Evolutionary conservation across 768 basidiomycete species (phyloP).

Genomic region (Holtermannia corniformis): DNA sequence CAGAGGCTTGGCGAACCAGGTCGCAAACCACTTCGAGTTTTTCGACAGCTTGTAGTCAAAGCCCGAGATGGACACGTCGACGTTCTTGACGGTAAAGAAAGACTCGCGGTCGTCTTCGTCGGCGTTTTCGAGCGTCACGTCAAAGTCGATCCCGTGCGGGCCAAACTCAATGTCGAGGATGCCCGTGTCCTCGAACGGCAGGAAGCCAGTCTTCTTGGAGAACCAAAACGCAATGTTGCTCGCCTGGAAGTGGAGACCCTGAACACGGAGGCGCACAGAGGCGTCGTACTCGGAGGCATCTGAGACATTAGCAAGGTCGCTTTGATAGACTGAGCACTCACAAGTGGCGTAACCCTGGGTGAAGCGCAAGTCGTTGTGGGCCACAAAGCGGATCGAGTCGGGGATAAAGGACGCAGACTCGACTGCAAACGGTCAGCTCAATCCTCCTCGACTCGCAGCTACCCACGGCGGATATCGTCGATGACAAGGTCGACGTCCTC

Average conservation of each 20-base stretch:
- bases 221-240: slow-evolving; percentile 44
- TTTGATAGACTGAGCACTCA: slow-evolving; percentile 3
- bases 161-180: slow-evolving; percentile 42
- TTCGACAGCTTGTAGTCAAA: slow-evolving; percentile 40
- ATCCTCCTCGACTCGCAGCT: not conserved
- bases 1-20: slow-evolving; percentile 40
- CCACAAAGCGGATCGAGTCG: slow-evolving; percentile 41
- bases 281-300: slow-evolving; percentile 42
- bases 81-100: slow-evolving; percentile 44
- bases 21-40: slow-evolving; percentile 41
- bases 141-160: slow-evolving; percentile 41
- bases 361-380: slow-evolving; percentile 42
- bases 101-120: slow-evolving; percentile 42
- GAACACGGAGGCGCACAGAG: slow-evolving; percentile 39
- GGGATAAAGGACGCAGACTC: slow-evolving; percentile 44
- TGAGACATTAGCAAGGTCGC: slow-evolving; percentile 3
- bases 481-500: slow-evolving; percentile 41
- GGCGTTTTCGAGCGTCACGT: slow-evolving; percentile 44
- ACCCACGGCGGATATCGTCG: slow-evolving; percentile 35
- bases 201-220: slow-evolving; percentile 41
- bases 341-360: slow-evolving; percentile 44
- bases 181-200: slow-evolving; percentile 42
- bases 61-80: slow-evolving; percentile 36
- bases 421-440: slow-evolving; percentile 10
- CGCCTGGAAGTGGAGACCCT: slow-evolving; percentile 43